These are phyloP conservation scores for Akebia trifoliata DNA, from an alignment of 164 flowering plant species.

Conservation along the genomic window DNA sequence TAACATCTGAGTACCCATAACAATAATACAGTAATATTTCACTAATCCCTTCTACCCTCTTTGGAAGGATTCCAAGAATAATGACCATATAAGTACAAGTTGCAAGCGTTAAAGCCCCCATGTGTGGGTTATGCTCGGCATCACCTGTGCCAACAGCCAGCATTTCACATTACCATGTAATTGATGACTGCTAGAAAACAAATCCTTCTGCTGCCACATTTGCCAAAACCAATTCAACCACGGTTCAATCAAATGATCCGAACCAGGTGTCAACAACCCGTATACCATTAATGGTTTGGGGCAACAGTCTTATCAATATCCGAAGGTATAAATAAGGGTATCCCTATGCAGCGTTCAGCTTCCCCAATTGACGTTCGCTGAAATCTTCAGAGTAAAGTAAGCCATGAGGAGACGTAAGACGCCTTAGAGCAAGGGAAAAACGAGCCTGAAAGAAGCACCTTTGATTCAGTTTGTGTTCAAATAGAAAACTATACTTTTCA, in stretches of 20 bases:
- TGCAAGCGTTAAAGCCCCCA: too few species aligned
- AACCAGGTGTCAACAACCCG: background rate
- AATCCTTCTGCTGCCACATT: background rate
- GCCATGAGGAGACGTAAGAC: conserved; percentile 53
- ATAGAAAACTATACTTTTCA: background rate
- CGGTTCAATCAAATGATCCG: background rate
- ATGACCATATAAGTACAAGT: too few species aligned
- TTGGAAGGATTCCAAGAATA: too few species aligned
- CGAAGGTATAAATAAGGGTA: background rate
- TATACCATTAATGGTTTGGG: background rate
- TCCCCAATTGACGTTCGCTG: conserved; percentile 18
- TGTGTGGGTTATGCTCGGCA: too few species aligned
- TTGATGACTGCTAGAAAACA: background rate
- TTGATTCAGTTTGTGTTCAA: background rate
- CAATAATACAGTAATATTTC: too few species aligned
- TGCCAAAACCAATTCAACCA: background rate
- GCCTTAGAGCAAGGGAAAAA: conserved; percentile 41
- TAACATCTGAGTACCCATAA: too few species aligned
- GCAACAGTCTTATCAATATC: background rate
- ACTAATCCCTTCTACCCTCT: too few species aligned
- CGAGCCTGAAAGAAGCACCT: conserved; percentile 41
- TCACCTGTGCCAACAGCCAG: too few species aligned
- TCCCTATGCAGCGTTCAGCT: conserved; percentile 40
- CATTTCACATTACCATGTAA: too few species aligned
- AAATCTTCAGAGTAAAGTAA: conserved; percentile 43